phyloP scores from a whole-genome alignment of 2,329 filamentous ascomycete species.

The Fusarium buxicola region DNA sequence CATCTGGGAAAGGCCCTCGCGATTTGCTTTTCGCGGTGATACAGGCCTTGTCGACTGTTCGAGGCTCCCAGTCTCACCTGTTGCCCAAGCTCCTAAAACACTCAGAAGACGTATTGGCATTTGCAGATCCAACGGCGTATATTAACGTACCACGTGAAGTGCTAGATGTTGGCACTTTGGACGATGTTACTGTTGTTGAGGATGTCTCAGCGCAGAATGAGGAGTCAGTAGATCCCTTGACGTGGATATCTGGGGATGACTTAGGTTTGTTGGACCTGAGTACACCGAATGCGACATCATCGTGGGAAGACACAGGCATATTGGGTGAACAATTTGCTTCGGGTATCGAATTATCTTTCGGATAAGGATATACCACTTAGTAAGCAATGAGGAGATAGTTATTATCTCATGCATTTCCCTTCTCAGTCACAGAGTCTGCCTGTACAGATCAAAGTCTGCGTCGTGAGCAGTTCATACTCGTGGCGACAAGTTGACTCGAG shows the following conservation, averaged over 20 bases:
- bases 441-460: neutral
- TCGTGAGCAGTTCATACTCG: neutral
- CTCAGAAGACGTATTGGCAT: conserved; percentile 30
- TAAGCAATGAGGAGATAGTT: neutral
- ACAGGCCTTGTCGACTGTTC: conserved; percentile 39
- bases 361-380: neutral
- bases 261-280: conserved; percentile 31
- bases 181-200: conserved; percentile 12
- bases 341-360: neutral
- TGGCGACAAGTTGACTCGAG: too few relatives aligned
- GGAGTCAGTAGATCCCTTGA: neutral
- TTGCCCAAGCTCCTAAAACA: conserved; percentile 45
- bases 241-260: conserved; percentile 8
- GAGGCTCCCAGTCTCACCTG: conserved; percentile 46
- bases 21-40: conserved; percentile 47
- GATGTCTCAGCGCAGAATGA: conserved; percentile 21
- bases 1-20: conserved; percentile 45
- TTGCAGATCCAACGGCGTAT: conserved; percentile 26
- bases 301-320: conserved; percentile 12
- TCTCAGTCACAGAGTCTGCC: neutral
- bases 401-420: neutral
- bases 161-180: neutral
- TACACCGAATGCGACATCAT: conserved; percentile 9
- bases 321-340: conserved; percentile 15
- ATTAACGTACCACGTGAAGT: conserved; percentile 23